Conservation (phyloP, 306 rosid species). For the Abrus precatorius region DNA sequence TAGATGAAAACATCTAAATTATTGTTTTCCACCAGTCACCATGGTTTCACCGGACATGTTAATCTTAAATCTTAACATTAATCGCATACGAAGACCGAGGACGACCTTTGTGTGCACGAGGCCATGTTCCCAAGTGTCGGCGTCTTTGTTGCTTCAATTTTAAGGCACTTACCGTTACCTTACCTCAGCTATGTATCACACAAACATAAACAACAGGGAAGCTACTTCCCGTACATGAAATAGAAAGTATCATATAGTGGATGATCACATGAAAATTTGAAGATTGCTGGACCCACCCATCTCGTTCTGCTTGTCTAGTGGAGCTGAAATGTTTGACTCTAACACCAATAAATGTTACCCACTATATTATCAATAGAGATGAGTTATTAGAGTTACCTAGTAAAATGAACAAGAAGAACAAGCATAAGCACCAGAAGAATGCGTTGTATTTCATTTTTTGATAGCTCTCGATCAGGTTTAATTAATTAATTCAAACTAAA, state of each 20-base stretch:
- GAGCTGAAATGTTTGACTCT: conserved; percentile 24
- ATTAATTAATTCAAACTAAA: too few species aligned
- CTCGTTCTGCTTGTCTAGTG: conserved; percentile 60
- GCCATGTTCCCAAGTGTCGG: neutral
- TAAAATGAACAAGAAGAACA: neutral
- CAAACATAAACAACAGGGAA: neutral
- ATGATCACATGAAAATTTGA: conserved; percentile 51
- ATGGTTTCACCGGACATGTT: neutral
- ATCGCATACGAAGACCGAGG: neutral
- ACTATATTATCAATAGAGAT: conserved; percentile 3
- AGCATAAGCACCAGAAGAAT: neutral
- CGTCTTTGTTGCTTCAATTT: conserved; percentile 10
- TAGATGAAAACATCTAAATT: neutral
- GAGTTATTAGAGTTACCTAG: neutral
- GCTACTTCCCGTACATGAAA: conserved; percentile 13
- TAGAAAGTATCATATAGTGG: conserved; percentile 47
- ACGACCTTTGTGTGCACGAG: neutral
- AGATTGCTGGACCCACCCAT: conserved; percentile 62
- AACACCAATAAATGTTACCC: neutral
- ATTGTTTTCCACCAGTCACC: neutral
- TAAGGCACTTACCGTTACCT: conserved; percentile 16
- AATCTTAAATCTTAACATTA: neutral
- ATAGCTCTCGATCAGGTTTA: too few species aligned
- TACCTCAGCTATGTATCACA: conserved; percentile 26
- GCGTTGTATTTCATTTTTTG: neutral